These are phyloP conservation scores for Penicillium thymicola DNA, from an alignment of 2,329 filamentous ascomycete genomes.

Conservation along the genomic window DNA sequence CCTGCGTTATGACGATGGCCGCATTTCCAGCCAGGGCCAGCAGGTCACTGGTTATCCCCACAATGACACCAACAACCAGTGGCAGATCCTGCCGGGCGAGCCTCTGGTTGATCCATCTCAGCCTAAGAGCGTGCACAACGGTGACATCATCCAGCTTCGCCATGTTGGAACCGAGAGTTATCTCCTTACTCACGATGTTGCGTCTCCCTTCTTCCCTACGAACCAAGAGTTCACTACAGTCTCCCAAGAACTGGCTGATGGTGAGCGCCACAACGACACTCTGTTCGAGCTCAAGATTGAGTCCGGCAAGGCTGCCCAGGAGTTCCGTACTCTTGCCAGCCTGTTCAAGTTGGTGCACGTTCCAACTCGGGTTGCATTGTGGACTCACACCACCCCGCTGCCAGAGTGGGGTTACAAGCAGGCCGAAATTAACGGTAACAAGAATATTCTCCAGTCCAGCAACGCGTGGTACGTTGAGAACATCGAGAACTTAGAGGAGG, in stretches of 20 bases:
- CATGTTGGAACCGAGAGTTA: slow-evolving; percentile 82
- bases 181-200: slow-evolving; percentile 92
- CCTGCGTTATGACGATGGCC: slow-evolving; percentile 92
- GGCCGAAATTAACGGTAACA: slow-evolving; percentile 99
- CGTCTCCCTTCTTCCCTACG: slow-evolving; percentile 91
- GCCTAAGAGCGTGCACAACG: slow-evolving; percentile 70
- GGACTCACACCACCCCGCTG: slow-evolving; percentile 93
- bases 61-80: slow-evolving; percentile 98
- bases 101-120: slow-evolving; percentile 51
- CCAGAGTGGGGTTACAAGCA: slow-evolving; percentile 97
- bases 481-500: slow-evolving; percentile 71
- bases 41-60: slow-evolving; percentile 97
- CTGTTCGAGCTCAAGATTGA: slow-evolving; percentile 92
- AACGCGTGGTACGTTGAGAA: slow-evolving; percentile 96
- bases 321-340: slow-evolving; percentile 85
- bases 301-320: slow-evolving; percentile 71
- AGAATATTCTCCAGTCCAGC: slow-evolving; percentile 82
- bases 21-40: slow-evolving; percentile 95
- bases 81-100: slow-evolving; percentile 78
- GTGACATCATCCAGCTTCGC: slow-evolving; percentile 80
- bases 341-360: slow-evolving; percentile 96
- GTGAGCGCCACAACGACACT: slow-evolving; percentile 77
- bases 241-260: slow-evolving; percentile 66
- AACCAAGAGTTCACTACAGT: slow-evolving; percentile 98
- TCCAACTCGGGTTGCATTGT: slow-evolving; percentile 97